Percentiles rank a stretch among this genome's conserved stretches.
Conservation (phyloP, 352 stramenopile genomes). For the Saprolegnia diclina region DNA sequence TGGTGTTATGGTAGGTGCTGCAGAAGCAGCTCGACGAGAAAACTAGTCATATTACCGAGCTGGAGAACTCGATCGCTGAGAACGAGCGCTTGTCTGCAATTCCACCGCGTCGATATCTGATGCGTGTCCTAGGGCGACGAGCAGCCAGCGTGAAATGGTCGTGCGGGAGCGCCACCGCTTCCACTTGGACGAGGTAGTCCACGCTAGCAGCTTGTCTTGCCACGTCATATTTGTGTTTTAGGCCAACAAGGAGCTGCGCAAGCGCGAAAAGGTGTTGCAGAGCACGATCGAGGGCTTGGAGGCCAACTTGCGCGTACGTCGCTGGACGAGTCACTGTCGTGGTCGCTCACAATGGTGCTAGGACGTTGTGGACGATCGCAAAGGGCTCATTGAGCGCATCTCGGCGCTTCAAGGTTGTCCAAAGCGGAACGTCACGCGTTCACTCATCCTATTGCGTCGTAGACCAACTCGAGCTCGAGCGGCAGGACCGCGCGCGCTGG, state of each 20-base stretch:
- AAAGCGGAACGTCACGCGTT: neutral
- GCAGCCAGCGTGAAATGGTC: constrained; percentile 37
- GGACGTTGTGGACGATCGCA: constrained; percentile 54
- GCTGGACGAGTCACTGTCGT: neutral
- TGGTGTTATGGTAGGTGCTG: neutral
- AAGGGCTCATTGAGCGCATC: constrained; percentile 47
- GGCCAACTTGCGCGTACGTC: constrained; percentile 41
- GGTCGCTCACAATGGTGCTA: constrained; percentile 26
- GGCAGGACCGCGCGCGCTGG: constrained; percentile 58
- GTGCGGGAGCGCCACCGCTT: constrained; percentile 36
- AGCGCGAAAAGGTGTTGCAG: constrained; percentile 45
- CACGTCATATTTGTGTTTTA: constrained; percentile 20
- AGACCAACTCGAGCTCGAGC: constrained; percentile 65
- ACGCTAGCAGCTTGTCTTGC: neutral
- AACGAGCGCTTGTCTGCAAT: constrained; percentile 7
- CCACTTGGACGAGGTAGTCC: constrained; percentile 44
- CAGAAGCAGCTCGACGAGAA: constrained; percentile 14
- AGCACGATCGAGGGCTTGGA: constrained; percentile 53
- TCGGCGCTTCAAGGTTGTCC: constrained; percentile 41
- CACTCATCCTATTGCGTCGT: neutral
- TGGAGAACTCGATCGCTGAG: constrained; percentile 23
- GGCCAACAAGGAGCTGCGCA: constrained; percentile 42
- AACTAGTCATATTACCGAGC: constrained; percentile 15
- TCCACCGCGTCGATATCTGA: neutral
- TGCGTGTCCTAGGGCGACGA: constrained; percentile 5